Evolutionary conservation across 805 yeast genomes (phyloP), one percentile per base, ranked within the genome.

Genomic region (Ogataea ramenticola): DNA sequence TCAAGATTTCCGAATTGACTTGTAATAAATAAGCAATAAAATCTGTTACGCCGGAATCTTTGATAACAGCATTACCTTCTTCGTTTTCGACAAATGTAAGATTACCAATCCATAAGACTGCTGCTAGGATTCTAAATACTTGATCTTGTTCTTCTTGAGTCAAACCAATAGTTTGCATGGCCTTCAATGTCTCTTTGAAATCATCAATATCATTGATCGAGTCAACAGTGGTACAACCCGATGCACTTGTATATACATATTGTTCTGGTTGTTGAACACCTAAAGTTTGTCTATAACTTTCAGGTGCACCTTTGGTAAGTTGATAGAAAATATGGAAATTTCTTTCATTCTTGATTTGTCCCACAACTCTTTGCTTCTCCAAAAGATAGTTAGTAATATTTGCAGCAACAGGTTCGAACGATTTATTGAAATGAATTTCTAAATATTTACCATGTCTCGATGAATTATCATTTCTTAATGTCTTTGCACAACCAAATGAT

Each of bases 281-380:
- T 60, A 71, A 90, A 31, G 67, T 70, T 53, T 86, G 88, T 59
- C 96, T 82, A 60, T 91, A 89, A 45, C 72, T 73, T 33, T 88
- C 90, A 14, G 88, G 79, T 2, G 96, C 95, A 49, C 87, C 86
- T 61, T 91, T 93, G 12, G 97, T 85, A 62, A 86, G 85, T 67
- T 93, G 99, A 61, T 93, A 93, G 61, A 93, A 93, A 45, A 93
- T 93, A 62, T 93, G 99, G 71, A 93, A 93, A 61, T 93, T 93
- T 63, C 99, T 78, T 70, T 93, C 99, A 54, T 85, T 81, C 50
- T 79, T 72, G 52, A 89, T 86, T 64, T 93, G 99, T 30, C 91
- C 82, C n/a, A 93, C 99, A 29, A 93, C 97, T 64, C 99, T 77
- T 65, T 88, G 96, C 61, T 93, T 93, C 60, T 93, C 99, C 50